phyloP scores from a whole-genome alignment of 2,329 filamentous ascomycete genomes.

The Neofusicoccum cordaticola region DNA sequence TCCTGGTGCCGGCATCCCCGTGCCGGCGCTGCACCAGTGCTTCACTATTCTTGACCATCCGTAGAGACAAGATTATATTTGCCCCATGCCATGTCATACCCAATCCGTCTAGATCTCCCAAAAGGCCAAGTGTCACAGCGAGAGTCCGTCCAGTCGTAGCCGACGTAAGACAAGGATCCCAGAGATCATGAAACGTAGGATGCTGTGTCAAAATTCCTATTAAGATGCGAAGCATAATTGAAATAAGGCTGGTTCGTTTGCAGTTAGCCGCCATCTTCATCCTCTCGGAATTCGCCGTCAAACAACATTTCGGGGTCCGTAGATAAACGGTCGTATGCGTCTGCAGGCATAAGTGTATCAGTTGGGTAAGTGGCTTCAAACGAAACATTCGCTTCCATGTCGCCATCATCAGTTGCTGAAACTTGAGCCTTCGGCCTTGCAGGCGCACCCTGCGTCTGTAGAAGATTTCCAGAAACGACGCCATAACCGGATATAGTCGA shows the following conservation, averaged over 20 bases:
- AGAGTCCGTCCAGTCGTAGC: background rate
- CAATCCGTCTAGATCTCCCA: background rate
- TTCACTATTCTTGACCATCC: background rate
- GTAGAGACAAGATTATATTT: background rate
- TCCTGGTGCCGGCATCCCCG: background rate
- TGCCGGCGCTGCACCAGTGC: background rate
- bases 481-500: background rate
- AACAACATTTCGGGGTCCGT: constrained; percentile 1
- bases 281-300: background rate
- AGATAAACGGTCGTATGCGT: background rate
- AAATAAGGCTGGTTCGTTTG: background rate
- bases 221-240: background rate
- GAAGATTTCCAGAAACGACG: background rate
- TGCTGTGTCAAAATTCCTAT: background rate
- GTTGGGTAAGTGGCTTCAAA: background rate
- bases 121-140: background rate
- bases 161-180: background rate
- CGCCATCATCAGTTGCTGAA: background rate
- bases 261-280: background rate
- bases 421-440: background rate
- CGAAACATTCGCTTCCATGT: background rate
- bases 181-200: background rate
- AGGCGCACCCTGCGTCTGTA: background rate
- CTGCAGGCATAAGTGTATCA: background rate
- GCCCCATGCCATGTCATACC: background rate